These are phyloP conservation scores for Diaporthe citrichinensis DNA, from an alignment of 2,329 filamentous ascomycete genomes.

Conservation along the genomic window DNA sequence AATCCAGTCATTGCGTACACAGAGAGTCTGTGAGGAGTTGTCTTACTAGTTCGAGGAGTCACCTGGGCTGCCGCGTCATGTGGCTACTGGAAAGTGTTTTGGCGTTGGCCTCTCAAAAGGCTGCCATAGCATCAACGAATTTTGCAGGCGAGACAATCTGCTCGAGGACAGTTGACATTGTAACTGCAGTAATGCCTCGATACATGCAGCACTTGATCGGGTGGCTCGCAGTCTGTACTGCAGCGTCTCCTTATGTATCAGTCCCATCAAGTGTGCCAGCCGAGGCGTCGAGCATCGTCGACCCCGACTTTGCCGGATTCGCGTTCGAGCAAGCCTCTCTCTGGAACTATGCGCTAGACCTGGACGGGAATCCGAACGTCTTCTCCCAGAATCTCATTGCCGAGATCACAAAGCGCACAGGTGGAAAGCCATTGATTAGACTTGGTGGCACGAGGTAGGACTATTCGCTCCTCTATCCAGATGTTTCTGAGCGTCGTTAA, in stretches of 20 bases:
- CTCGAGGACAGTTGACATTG: constrained; percentile 16
- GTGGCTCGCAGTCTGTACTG: constrained; percentile 35
- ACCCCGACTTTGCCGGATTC: constrained; percentile 49
- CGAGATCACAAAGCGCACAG: constrained; percentile 51
- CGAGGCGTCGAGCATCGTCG: constrained; percentile 38
- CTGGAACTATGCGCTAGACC: constrained; percentile 51
- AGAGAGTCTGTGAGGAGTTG: constrained; percentile 13
- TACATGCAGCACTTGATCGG: constrained; percentile 38
- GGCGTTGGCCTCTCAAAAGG: neutral
- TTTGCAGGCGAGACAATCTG: neutral
- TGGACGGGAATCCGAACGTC: constrained; percentile 49
- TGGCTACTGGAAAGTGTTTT: constrained; percentile 22
- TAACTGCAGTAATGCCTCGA: constrained; percentile 23
- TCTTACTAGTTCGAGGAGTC: constrained; percentile 24
- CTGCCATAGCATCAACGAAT: neutral
- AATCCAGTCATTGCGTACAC: neutral
- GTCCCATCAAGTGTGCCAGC: constrained; percentile 36
- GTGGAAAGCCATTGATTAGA: constrained; percentile 52
- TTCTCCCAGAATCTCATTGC: constrained; percentile 54
- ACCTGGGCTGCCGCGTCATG: constrained; percentile 36
- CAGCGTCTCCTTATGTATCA: constrained; percentile 36
- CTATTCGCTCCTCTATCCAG: neutral
- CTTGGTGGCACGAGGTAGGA: constrained; percentile 50
- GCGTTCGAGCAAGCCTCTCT: constrained; percentile 54
- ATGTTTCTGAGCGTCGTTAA: neutral